These are phyloP conservation scores for Gyromitra esculenta DNA, from an alignment of 2,329 filamentous ascomycete genomes.

Conservation along the genomic window DNA sequence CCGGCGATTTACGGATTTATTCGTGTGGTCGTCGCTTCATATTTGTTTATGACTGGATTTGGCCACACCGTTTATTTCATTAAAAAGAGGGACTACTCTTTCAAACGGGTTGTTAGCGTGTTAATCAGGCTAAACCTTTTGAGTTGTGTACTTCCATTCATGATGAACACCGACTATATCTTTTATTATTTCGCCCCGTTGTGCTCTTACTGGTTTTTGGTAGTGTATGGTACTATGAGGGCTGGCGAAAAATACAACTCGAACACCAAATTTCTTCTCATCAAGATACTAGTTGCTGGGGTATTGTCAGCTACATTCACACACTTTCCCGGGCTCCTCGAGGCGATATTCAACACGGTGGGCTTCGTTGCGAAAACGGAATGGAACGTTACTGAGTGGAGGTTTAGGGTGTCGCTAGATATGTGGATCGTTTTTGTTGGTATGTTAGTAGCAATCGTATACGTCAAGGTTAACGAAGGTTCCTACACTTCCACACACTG, in stretches of 20 bases:
- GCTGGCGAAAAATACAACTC: conserved; percentile 62
- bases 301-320: conserved; percentile 61
- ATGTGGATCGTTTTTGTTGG: conserved; percentile 68
- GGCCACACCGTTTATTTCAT: conserved; percentile 71
- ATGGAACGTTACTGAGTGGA: conserved; percentile 65
- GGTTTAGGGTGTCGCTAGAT: conserved; percentile 66
- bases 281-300: conserved; percentile 65
- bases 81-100: conserved; percentile 67
- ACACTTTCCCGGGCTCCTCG: conserved; percentile 62
- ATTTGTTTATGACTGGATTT: conserved; percentile 72
- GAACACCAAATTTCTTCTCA: conserved; percentile 62
- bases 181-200: conserved; percentile 71
- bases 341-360: conserved; percentile 61
- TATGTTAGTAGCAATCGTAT: conserved; percentile 65
- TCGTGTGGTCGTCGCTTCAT: conserved; percentile 67
- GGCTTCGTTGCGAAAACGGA: conserved; percentile 63
- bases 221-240: conserved; percentile 67
- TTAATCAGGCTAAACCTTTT: conserved; percentile 70
- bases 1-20: conserved; percentile 68
- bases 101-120: conserved; percentile 65
- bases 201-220: conserved; percentile 71
- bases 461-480: conserved; percentile 58
- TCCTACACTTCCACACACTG: conserved; percentile 50
- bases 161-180: conserved; percentile 68
- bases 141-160: conserved; percentile 66